Percentiles rank a stretch among this genome's conserved stretches.
Conservation (phyloP, 73 alveolate species). For the Stentor roeselii region DNA sequence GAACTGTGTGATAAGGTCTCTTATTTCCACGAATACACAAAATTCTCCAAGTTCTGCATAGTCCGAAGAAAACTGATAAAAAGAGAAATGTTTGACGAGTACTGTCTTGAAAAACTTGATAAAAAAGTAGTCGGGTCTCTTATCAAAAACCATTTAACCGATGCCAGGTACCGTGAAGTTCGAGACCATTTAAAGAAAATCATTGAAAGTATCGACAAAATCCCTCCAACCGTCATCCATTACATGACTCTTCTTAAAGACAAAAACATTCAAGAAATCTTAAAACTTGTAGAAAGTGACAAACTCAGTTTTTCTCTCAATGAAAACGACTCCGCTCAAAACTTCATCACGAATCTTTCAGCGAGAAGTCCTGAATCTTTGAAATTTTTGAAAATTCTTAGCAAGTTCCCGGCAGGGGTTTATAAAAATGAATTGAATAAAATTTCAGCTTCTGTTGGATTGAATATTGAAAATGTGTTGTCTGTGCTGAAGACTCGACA, state of each 20-base stretch:
- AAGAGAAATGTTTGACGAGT: neutral
- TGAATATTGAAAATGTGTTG: neutral
- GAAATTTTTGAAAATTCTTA: neutral
- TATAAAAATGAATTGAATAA: neutral
- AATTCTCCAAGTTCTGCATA: conserved; percentile 1
- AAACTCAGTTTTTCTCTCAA: neutral
- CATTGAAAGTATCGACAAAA: neutral
- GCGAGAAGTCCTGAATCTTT: conserved; percentile 1
- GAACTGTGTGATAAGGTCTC: neutral
- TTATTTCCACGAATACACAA: neutral
- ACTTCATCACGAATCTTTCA: neutral
- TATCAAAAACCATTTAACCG: neutral
- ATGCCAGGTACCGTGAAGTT: neutral
- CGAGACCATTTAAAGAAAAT: neutral
- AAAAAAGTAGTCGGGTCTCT: neutral
- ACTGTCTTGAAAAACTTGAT: neutral
- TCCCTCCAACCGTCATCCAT: neutral
- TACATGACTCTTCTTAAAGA: neutral
- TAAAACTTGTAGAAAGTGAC: neutral
- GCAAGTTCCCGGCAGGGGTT: conserved; percentile 6
- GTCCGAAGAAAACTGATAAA: neutral
- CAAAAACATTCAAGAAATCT: neutral
- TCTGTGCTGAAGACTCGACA: neutral
- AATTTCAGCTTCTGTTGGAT: neutral
- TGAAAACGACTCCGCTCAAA: neutral